These are phyloP conservation scores for Annulohypoxylon stygium DNA, from an alignment of 495 filamentous ascomycete species.

Conservation along the genomic window DNA sequence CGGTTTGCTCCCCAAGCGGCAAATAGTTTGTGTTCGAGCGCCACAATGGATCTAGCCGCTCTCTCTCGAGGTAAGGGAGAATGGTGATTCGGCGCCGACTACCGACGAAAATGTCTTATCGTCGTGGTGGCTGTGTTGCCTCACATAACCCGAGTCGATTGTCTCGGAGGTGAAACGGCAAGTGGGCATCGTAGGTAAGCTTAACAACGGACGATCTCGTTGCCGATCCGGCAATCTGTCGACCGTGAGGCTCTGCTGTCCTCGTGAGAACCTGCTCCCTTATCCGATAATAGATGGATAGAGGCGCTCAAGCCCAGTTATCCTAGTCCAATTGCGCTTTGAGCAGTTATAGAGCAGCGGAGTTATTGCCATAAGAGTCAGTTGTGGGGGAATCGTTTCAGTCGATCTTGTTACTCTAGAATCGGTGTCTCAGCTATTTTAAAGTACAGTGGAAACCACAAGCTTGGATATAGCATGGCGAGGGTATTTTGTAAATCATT, in stretches of 20 bases:
- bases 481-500: too few species aligned
- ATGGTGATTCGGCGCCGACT: conserved; percentile 1
- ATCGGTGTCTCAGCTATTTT: background rate
- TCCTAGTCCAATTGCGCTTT: background rate
- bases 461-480: too few species aligned
- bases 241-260: background rate
- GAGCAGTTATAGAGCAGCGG: background rate
- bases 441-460: background rate
- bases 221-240: conserved; percentile 13
- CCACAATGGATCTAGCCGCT: conserved; percentile 8
- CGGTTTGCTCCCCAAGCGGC: background rate
- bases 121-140: conserved; percentile 12
- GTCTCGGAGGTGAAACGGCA: conserved; percentile 29
- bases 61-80: conserved; percentile 7
- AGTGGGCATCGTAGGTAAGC: conserved; percentile 22
- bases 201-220: conserved; percentile 4
- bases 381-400: background rate
- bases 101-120: background rate
- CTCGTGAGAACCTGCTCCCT: background rate
- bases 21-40: conserved; percentile 2
- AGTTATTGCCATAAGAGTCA: background rate
- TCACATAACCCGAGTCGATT: background rate
- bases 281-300: background rate
- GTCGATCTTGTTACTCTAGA: background rate
- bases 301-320: background rate